Conservation (phyloP, 2,329 filamentous ascomycete species). For the Grosmannia penicillata region DNA sequence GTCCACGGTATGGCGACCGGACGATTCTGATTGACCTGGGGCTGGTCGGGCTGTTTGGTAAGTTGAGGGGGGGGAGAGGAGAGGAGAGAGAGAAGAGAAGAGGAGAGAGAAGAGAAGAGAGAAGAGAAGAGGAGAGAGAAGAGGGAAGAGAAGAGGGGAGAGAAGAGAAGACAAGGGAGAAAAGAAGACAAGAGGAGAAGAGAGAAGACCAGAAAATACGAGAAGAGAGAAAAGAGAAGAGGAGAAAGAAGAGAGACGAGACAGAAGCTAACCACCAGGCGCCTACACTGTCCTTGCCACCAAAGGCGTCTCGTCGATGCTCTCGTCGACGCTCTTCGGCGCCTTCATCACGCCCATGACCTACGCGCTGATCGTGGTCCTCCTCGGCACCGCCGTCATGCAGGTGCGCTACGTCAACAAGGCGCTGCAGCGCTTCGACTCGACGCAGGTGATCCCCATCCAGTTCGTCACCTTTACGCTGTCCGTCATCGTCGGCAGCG, state of each 20-base stretch:
- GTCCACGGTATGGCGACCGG: constrained; percentile 67
- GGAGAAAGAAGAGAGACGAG: too few relatives aligned
- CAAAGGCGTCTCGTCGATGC: constrained; percentile 88
- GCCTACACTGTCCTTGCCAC: constrained; percentile 95
- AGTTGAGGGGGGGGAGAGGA: too few relatives aligned
- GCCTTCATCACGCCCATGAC: constrained; percentile 86
- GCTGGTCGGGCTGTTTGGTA: constrained; percentile 84
- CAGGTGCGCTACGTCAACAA: constrained; percentile 95
- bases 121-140: too few relatives aligned
- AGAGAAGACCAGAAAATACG: too few relatives aligned
- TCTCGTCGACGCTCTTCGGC: constrained; percentile 80
- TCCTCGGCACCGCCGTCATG: constrained; percentile 78
- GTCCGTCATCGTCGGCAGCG: constrained; percentile 87
- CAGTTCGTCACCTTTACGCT: constrained; percentile 96
- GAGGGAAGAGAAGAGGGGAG: too few relatives aligned
- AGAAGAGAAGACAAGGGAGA: too few relatives aligned
- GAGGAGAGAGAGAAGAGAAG: too few relatives aligned
- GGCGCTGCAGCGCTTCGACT: constrained; percentile 79
- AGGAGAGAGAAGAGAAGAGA: too few relatives aligned
- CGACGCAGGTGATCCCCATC: constrained; percentile 92
- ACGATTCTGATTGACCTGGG: constrained; percentile 87
- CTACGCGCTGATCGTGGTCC: constrained; percentile 66
- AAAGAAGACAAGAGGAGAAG: too few relatives aligned
- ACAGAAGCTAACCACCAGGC: too few relatives aligned
- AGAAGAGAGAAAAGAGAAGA: too few relatives aligned